Evolutionary conservation across 2,329 filamentous ascomycete genomes (phyloP), one percentile per base, ranked within the genome.

Genomic region (Nothophoma quercina): DNA sequence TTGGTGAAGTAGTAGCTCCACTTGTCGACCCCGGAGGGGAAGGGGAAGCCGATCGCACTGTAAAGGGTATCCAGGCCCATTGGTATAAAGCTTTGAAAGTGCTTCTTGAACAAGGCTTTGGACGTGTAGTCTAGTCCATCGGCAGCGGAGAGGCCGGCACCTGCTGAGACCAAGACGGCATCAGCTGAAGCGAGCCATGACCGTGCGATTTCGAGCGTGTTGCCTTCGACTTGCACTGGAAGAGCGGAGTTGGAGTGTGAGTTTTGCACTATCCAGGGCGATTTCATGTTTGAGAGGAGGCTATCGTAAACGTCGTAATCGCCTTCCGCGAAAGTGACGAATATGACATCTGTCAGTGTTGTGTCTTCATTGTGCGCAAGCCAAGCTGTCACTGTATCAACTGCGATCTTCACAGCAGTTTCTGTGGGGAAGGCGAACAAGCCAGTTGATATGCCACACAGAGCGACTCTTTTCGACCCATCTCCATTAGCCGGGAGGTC

Each of bases 361-460:
- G 65, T 66, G 2, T 60, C 58, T 9, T 63, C 57, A 19, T 68
- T 58, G 1, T 60, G 51, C n/a, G 51, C 53, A 12, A 72, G 43
- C 66, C 72, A 74, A 19, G 64, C 56, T 2, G 55, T 18, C 2
- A 71, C 64, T 3, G 65, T 63, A 2, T 60, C 49, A 7, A 70
- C 62, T 0, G 72, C 71, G 18, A 72, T 66, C 7, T 54, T 42
- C 3, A 67, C 65, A 3, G 71, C 72, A 25, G 64, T 38, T 16
- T 46, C 55, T 0, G 59, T 55, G 4, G 71, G 73, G 30, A 73
- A 75, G 7, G 68, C 65, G 36, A 73, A 75, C n/a, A 73, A 29
- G 0, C 73, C 73, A 1, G 72, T 75, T 5, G 71, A 73, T 18
- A 74, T 67, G 12, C 71, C 65, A 48, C 72, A 75, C 23, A 75